Evolutionary conservation across 345 rosid species (phyloP), one percentile per base, ranked within the genome.

Genomic region (Aethionema arabicum): DNA sequence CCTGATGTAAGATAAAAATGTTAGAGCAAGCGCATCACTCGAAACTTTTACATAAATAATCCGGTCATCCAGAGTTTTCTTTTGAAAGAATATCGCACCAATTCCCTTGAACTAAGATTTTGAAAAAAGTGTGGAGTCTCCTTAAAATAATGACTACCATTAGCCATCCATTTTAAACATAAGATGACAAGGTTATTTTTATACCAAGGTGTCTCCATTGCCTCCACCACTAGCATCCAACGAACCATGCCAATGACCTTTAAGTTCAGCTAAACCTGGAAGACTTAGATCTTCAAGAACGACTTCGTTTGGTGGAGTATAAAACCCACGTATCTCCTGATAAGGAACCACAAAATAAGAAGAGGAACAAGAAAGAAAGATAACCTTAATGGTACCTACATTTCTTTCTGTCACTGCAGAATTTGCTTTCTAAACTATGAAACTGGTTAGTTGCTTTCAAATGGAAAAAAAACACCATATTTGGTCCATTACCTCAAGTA

Each of bases 171-270:
- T 62, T 68, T 31, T 13, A 31, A 53, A 48, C 61, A 57, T 2
- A 4, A 69, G 21, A 65, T 49, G 55, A 45, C 4, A 59, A 5
- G 32, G 32, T 52, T 15, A 32, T 45, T 14, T 45, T 52, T 33
- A 60, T 72, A 93, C 99, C 91, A 82, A 82, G 32, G 97, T 93
- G 74, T 93, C 99, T 45, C 99, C 99, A 70, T 93, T 89, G 83
- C 96, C 99, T 79, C 99, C 99, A 63, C 99, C 99, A 70, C 95
- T 89, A 56, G 99, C 97, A 76, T 85, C 99, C 61, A 93, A 80
- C 53, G 97, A 93, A 65, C 96, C 96, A 77, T 75, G 95, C 97
- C 99, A 93, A 42, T 68, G 82, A 56, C 97, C 99, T 77, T 73
- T 84, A 33, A 93, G 88, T 78, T 93, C 99, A 66, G 93, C 90